A percentile compares a stretch with the other conserved stretches of the same genome.
These are phyloP conservation scores for Scedosporium aurantiacum DNA, from an alignment of 2,329 filamentous ascomycete genomes.

Conservation along the genomic window DNA sequence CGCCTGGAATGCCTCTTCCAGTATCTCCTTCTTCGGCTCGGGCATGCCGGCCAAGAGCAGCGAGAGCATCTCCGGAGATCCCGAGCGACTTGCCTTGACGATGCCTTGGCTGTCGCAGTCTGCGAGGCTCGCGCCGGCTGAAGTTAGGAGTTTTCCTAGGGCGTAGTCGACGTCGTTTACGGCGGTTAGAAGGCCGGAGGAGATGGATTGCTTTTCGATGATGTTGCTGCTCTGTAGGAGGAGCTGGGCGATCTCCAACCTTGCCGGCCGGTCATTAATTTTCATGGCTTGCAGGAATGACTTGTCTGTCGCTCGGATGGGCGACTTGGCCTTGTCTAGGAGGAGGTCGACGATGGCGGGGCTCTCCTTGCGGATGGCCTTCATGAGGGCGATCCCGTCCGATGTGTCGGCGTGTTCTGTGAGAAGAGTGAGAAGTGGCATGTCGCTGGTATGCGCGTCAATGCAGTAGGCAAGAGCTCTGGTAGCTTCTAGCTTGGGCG, in stretches of 20 bases:
- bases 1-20: slow-evolving; percentile 43
- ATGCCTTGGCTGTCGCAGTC: slow-evolving; percentile 42
- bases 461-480: slow-evolving; percentile 41
- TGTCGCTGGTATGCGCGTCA: slow-evolving; percentile 33
- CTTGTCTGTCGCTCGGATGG: slow-evolving; percentile 31
- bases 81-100: slow-evolving; percentile 41
- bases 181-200: slow-evolving; percentile 37
- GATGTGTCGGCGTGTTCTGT: slow-evolving; percentile 34
- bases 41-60: slow-evolving; percentile 35
- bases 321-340: slow-evolving; percentile 25
- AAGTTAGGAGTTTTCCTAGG: slow-evolving; percentile 38
- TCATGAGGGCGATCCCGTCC: slow-evolving; percentile 36
- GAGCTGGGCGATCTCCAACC: slow-evolving; percentile 32
- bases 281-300: slow-evolving; percentile 22
- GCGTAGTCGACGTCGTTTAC: slow-evolving; percentile 41
- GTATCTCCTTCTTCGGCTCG: slow-evolving; percentile 26
- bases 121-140: slow-evolving; percentile 39
- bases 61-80: slow-evolving; percentile 35
- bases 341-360: slow-evolving; percentile 35
- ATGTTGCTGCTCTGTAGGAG: slow-evolving; percentile 36
- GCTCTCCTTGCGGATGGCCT: slow-evolving; percentile 34
- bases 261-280: slow-evolving; percentile 24
- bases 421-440: slow-evolving; percentile 34
- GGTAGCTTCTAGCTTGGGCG: slow-evolving; percentile 35
- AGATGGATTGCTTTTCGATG: slow-evolving; percentile 26